Evolutionary conservation across 2,329 filamentous ascomycete genomes (phyloP).

Genomic region (Monosporascus sp.): DNA sequence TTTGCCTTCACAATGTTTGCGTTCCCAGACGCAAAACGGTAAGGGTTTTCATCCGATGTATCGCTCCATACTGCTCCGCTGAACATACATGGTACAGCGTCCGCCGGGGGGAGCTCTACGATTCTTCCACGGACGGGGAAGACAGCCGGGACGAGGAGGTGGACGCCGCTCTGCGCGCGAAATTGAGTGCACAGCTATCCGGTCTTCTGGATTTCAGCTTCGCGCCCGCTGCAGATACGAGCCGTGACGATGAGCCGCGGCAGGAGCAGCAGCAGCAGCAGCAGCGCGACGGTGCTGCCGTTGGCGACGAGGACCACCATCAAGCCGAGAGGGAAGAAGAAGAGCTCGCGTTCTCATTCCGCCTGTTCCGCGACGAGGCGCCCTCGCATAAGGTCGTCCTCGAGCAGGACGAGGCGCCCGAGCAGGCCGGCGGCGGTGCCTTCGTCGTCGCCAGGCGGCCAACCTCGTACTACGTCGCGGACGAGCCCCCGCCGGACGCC

Average conservation of each 20-base stretch:
- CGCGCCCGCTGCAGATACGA: slow-evolving; percentile 2
- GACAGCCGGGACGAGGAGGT: slow-evolving; percentile 26
- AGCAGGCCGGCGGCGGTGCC: slow-evolving; percentile 32
- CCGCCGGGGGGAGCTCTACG: slow-evolving; percentile 49
- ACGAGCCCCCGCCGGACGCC: slow-evolving; percentile 30
- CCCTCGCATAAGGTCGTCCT: slow-evolving; percentile 48
- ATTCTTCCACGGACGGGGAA: slow-evolving; percentile 29
- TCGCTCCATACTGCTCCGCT: slow-evolving; percentile 3
- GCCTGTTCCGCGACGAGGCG: slow-evolving; percentile 48
- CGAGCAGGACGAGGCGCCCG: slow-evolving; percentile 32
- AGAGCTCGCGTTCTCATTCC: slow-evolving; percentile 49
- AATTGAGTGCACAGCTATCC: slow-evolving; percentile 44
- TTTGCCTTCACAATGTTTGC: slow-evolving; percentile 39
- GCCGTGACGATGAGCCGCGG: slow-evolving; percentile 3
- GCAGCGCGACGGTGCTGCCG: slow-evolving; percentile 6
- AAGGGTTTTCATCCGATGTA: slow-evolving; percentile 11
- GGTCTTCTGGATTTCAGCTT: slow-evolving; percentile 39
- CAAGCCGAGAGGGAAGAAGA: slow-evolving; percentile 16
- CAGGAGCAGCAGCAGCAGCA: slow-evolving; percentile 8
- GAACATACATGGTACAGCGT: slow-evolving; percentile 35
- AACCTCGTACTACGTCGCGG: slow-evolving; percentile 44
- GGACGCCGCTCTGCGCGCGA: slow-evolving; percentile 36
- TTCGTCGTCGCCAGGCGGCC: slow-evolving; percentile 39
- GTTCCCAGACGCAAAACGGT: slow-evolving; percentile 49
- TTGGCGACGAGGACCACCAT: slow-evolving; percentile 7